phyloP scores from a whole-genome alignment of 2,329 filamentous ascomycete genomes.

The Chrysosporium queenslandicum region DNA sequence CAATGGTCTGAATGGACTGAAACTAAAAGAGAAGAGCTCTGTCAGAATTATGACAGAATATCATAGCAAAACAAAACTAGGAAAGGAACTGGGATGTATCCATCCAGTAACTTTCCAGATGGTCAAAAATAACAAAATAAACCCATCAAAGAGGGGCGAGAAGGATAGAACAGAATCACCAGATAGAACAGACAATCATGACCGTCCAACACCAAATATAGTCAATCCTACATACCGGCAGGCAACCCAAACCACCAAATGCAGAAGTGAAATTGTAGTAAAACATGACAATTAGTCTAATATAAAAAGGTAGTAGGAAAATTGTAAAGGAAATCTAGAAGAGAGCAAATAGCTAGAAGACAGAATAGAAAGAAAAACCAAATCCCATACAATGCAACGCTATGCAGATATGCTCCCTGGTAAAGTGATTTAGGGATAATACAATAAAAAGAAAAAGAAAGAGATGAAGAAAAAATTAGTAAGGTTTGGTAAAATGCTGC shows the following conservation, averaged over 20 bases:
- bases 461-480: neutral
- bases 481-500: neutral
- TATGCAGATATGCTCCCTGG: conserved; percentile 6
- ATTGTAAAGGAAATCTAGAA: no score
- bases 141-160: no score
- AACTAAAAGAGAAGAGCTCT: neutral
- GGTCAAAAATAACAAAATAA: neutral
- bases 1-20: neutral
- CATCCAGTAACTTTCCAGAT: no score
- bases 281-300: conserved; percentile 2
- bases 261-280: neutral
- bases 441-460: neutral
- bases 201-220: neutral
- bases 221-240: neutral
- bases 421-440: neutral
- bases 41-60: neutral
- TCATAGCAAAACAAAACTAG: no score
- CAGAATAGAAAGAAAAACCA: neutral
- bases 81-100: no score
- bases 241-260: neutral
- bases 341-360: no score
- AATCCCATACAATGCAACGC: neutral
- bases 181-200: neutral
- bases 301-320: no score
- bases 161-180: neutral